These are phyloP conservation scores for Wickerhamomyces subpelliculosus DNA, from an alignment of 805 yeast species.

Conservation along the genomic window DNA sequence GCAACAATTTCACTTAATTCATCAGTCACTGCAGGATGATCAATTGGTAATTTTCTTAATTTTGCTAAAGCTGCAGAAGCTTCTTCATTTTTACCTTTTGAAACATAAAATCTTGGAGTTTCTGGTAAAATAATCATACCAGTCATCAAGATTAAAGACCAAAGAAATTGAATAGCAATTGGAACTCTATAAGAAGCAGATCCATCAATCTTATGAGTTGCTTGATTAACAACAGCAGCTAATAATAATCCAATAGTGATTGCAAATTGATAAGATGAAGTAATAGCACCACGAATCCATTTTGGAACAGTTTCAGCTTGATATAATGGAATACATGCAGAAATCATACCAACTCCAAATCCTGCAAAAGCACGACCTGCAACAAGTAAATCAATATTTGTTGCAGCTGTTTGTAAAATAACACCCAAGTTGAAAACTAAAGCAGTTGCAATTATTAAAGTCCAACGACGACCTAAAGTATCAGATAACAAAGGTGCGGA, in stretches of 20 bases:
- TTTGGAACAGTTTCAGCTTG: constrained; percentile 78
- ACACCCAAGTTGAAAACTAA: constrained; percentile 47
- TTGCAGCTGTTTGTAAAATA: constrained; percentile 39
- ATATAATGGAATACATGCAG: constrained; percentile 68
- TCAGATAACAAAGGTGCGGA: constrained; percentile 53
- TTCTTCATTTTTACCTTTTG: constrained; percentile 45
- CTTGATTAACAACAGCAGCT: constrained; percentile 67
- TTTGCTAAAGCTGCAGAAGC: constrained; percentile 51
- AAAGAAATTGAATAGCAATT: constrained; percentile 61
- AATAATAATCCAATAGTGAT: constrained; percentile 65
- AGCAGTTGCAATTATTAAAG: constrained; percentile 36
- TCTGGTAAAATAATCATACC: constrained; percentile 73
- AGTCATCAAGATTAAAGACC: constrained; percentile 53
- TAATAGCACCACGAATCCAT: constrained; percentile 73
- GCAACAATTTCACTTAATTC: constrained; percentile 43
- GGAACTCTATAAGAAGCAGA: constrained; percentile 69
- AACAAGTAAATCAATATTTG: constrained; percentile 42
- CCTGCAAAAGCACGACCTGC: constrained; percentile 73
- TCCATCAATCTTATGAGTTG: constrained; percentile 45
- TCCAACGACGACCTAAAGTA: constrained; percentile 46
- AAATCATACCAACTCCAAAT: constrained; percentile 64
- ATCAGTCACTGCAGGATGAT: constrained; percentile 37
- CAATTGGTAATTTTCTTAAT: constrained; percentile 42
- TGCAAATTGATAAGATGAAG: constrained; percentile 69
- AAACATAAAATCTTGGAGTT: constrained; percentile 65